Percentiles rank a stretch among this genome's conserved stretches.
Evolutionary conservation across 768 basidiomycete genomes (phyloP).

Genomic region (Lentinula sp.): DNA sequence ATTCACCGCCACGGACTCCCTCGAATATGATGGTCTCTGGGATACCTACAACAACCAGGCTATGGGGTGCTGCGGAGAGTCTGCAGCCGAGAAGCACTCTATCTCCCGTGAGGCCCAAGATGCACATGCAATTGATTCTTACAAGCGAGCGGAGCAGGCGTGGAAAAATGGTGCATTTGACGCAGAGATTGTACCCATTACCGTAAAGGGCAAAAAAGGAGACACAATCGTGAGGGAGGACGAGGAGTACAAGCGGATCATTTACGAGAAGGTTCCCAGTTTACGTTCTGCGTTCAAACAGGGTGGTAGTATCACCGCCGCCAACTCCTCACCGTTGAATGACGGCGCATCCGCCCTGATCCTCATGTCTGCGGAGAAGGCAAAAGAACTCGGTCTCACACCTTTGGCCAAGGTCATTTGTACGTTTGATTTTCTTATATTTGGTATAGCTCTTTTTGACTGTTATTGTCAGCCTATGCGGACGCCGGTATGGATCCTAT

Average conservation of each 20-base stretch:
- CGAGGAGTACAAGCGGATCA: constrained; percentile 96
- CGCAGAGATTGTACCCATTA: constrained; percentile 85
- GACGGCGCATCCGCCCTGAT: constrained; percentile 96
- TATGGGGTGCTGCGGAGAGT: constrained; percentile 97
- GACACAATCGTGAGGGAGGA: constrained; percentile 88
- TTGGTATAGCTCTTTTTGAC: constrained; percentile 3
- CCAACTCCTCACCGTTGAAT: constrained; percentile 92
- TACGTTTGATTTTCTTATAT: constrained; percentile 34
- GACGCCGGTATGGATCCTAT: constrained; percentile 96
- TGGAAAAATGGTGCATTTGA: constrained; percentile 85
- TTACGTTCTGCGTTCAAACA: constrained; percentile 88
- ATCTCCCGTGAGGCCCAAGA: constrained; percentile 90
- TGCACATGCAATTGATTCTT: constrained; percentile 89
- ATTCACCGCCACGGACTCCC: constrained; percentile 79
- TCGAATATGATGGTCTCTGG: constrained; percentile 90
- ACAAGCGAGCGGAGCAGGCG: constrained; percentile 86
- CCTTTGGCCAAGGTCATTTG: constrained; percentile 94
- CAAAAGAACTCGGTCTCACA: constrained; percentile 82
- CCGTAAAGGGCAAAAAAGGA: constrained; percentile 91
- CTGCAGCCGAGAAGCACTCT: constrained; percentile 70
- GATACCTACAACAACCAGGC: constrained; percentile 97
- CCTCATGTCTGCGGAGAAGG: constrained; percentile 90
- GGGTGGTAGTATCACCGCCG: constrained; percentile 89
- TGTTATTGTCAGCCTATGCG: constrained; percentile 66
- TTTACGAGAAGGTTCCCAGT: constrained; percentile 89